Evolutionary conservation across 345 rosid genomes (phyloP), one percentile per base, ranked within the genome.

Genomic region (Gynandropsis gynandra): DNA sequence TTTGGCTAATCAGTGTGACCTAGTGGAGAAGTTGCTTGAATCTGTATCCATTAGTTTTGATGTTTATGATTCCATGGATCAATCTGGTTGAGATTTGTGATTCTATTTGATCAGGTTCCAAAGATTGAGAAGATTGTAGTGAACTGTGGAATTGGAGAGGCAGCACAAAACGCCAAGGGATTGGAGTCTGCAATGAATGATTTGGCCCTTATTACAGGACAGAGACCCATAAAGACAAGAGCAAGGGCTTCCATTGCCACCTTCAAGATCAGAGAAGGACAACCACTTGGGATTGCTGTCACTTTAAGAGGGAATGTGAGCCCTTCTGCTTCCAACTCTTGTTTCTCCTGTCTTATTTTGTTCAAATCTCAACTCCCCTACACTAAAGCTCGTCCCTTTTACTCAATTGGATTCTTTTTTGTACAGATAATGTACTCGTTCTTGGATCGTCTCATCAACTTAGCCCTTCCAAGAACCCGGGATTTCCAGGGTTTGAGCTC

Each of bases 131-230:
- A 87, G 78, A 69, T 87, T 58, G 95, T 84, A 49, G 87, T 90
- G 71, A 90, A 87, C 60, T 90, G 96, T 66, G 98, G 98, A 51
- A 87, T 90, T 53, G 96, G 98, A 70, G 96, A 90, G 13, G 95
- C 96, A 35, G 87, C 85, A 0, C 95, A 84, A 63, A 90, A 87
- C 48, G 76, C 89, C 14, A 90, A 90, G 67, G 98, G 95, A 29
- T 66, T 87, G 76, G 96, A 90, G 2, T 83, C 87, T 0, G 96
- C 96, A 15, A 67, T 87, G 74, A 80, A 75, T 41, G 95, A 90
- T 18, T 52, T 90, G 61, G 95, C 96, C 4, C 65, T 80, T 48
- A 87, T 90, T 31, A 75, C 83, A 10, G 96, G 98, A 57, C 95
- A 87, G 73, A 76, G 89, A 50, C 96, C 96, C 24, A 24, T 90